phyloP scores from a whole-genome alignment of 805 yeast genomes.

The Ogataea corticis region DNA sequence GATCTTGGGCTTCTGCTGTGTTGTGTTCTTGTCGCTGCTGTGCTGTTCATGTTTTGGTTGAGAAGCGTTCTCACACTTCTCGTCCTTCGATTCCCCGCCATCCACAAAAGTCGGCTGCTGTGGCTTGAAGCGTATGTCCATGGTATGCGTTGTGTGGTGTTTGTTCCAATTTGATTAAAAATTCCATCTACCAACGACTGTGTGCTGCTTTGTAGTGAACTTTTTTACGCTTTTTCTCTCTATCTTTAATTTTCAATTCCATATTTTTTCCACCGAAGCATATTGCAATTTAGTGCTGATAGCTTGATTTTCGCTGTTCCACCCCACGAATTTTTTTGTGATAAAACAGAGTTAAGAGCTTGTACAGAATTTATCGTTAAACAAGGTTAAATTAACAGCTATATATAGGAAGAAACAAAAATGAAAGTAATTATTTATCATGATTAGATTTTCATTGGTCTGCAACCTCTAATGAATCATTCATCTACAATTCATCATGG shows the following conservation, averaged over 20 bases:
- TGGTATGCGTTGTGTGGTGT: slow-evolving; percentile 2
- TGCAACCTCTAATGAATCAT: background rate
- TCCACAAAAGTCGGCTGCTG: slow-evolving; percentile 28
- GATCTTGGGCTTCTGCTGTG: background rate
- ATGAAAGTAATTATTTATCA: slow-evolving; percentile 5
- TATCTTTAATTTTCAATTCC: background rate
- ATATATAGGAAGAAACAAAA: slow-evolving; percentile 8
- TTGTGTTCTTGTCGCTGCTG: slow-evolving; percentile 7
- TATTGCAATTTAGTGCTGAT: no score
- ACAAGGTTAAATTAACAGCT: slow-evolving; percentile 3
- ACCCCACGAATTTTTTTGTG: no score
- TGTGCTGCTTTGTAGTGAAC: background rate
- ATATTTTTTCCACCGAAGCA: no score
- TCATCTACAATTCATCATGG: slow-evolving; percentile 64
- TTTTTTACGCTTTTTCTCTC: no score
- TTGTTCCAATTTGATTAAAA: background rate
- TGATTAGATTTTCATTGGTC: slow-evolving; percentile 1
- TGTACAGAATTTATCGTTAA: background rate
- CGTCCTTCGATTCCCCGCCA: slow-evolving; percentile 2
- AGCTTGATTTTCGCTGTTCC: no score
- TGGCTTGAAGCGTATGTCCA: slow-evolving; percentile 23
- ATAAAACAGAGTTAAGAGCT: no score
- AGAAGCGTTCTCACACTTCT: background rate
- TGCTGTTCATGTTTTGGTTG: background rate
- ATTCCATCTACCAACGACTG: background rate